phyloP scores from a whole-genome alignment of 768 basidiomycete genomes.

The Xerocomus spinulosus region DNA sequence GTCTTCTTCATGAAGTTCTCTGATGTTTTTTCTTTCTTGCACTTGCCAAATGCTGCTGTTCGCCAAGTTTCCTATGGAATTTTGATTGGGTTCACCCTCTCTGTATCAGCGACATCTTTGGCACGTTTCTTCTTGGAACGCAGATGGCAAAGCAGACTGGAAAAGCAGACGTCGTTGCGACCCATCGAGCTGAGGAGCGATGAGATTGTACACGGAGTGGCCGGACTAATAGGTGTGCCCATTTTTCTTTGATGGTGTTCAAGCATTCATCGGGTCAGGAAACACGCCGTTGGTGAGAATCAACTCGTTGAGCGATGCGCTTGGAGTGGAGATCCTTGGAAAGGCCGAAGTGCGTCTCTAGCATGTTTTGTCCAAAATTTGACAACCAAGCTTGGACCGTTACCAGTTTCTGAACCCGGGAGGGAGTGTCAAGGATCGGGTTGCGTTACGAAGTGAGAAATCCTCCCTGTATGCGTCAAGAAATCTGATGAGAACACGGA shows the following conservation, averaged over 20 bases:
- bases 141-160: conserved; percentile 36
- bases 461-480: neutral
- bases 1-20: conserved; percentile 13
- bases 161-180: conserved; percentile 36
- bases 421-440: conserved; percentile 96
- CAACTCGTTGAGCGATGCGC: conserved; percentile 82
- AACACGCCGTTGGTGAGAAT: conserved; percentile 94
- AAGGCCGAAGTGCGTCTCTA: conserved; percentile 75
- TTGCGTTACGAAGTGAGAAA: conserved; percentile 79
- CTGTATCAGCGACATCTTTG: conserved; percentile 65
- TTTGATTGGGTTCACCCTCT: conserved; percentile 71
- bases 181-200: conserved; percentile 71
- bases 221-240: conserved; percentile 74
- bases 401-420: conserved; percentile 90
- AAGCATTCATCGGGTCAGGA: conserved; percentile 42
- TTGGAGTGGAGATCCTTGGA: conserved; percentile 91
- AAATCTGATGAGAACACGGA: neutral
- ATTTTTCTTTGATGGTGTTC: neutral
- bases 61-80: conserved; percentile 48
- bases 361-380: neutral
- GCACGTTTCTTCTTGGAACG: conserved; percentile 49
- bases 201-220: conserved; percentile 75
- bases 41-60: conserved; percentile 21
- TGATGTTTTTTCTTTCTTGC: conserved; percentile 17
- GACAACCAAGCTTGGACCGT: conserved; percentile 41